These are phyloP conservation scores for Fusarium mundagurra DNA, from an alignment of 2,329 filamentous ascomycete genomes.

Conservation along the genomic window DNA sequence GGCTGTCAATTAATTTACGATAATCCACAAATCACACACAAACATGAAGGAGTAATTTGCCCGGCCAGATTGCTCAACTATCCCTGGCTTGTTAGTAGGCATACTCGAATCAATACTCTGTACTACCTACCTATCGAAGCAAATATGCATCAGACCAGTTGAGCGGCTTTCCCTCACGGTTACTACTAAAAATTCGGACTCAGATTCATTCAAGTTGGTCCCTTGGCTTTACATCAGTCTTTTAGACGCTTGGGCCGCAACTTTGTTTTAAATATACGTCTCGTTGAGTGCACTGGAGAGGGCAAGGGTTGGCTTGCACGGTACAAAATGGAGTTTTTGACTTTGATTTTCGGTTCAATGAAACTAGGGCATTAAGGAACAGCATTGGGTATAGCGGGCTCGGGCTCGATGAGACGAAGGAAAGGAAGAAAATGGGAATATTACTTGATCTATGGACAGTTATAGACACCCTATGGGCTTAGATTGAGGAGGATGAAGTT, in stretches of 20 bases:
- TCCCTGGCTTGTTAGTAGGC: neutral
- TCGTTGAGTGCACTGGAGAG: neutral
- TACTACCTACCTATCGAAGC: slow-evolving; percentile 1
- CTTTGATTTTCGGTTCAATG: slow-evolving; percentile 1
- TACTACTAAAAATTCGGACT: slow-evolving; percentile 12
- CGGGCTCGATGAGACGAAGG: neutral
- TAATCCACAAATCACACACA: slow-evolving; percentile 2
- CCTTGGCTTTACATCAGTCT: neutral
- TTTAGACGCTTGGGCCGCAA: slow-evolving; percentile 11
- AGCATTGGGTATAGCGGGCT: slow-evolving; percentile 8
- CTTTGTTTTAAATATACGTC: slow-evolving; percentile 6
- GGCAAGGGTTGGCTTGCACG: neutral
- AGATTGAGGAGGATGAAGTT: slow-evolving; percentile 29
- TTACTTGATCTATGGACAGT: slow-evolving; percentile 18
- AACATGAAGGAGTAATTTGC: neutral
- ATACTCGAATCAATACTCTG: slow-evolving; percentile 14
- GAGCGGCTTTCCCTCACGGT: neutral
- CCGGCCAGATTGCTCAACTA: neutral
- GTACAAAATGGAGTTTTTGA: slow-evolving; percentile 22
- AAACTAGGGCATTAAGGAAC: neutral
- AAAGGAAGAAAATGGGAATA: slow-evolving; percentile 1
- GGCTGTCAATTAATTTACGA: slow-evolving; percentile 1
- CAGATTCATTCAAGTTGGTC: neutral
- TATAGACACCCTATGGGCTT: slow-evolving; percentile 32
- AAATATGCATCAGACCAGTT: neutral